Percentiles rank a stretch among this genome's conserved stretches.
phyloP scores from a whole-genome alignment of 1,284 basidiomycete genomes.

The Retiboletus flavoniger region DNA sequence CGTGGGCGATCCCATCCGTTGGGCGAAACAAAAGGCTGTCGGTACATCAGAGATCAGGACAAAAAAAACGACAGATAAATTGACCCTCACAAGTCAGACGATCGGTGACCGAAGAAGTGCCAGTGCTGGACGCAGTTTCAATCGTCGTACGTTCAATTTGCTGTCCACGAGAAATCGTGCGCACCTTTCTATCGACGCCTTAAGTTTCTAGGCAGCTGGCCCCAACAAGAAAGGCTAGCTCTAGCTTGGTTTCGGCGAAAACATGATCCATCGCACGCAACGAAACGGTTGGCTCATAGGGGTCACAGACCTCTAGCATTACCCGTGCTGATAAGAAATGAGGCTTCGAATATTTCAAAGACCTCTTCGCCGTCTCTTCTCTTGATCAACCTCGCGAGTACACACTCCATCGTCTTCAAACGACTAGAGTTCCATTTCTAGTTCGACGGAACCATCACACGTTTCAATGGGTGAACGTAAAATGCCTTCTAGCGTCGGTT shows the following conservation, averaged over 20 bases:
- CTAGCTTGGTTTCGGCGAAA: constrained; percentile 42
- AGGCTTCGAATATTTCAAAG: constrained; percentile 23
- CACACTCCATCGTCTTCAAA: constrained; percentile 33
- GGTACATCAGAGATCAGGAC: neutral
- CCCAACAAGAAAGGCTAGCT: constrained; percentile 39
- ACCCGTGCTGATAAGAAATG: constrained; percentile 40
- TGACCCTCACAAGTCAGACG: constrained; percentile 8
- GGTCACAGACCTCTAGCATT: constrained; percentile 35
- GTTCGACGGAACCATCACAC: constrained; percentile 31
- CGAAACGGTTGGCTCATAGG: neutral
- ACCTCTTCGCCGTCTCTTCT: constrained; percentile 14
- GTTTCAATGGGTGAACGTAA: constrained; percentile 33
- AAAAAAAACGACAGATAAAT: neutral
- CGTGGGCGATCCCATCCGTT: constrained; percentile 18
- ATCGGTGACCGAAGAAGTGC: constrained; percentile 32
- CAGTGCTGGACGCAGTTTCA: constrained; percentile 25
- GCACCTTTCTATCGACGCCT: too few species aligned
- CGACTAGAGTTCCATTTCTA: constrained; percentile 32
- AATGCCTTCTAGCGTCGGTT: constrained; percentile 34
- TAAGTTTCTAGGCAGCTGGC: constrained; percentile 34
- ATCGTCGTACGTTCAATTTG: neutral
- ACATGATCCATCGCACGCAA: neutral
- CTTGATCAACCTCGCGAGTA: constrained; percentile 28
- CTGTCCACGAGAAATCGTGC: constrained; percentile 1
- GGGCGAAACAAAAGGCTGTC: constrained; percentile 19